Evolutionary conservation across 2,329 filamentous ascomycete genomes (phyloP).

Genomic region (Chrysoporthe puriensis): DNA sequence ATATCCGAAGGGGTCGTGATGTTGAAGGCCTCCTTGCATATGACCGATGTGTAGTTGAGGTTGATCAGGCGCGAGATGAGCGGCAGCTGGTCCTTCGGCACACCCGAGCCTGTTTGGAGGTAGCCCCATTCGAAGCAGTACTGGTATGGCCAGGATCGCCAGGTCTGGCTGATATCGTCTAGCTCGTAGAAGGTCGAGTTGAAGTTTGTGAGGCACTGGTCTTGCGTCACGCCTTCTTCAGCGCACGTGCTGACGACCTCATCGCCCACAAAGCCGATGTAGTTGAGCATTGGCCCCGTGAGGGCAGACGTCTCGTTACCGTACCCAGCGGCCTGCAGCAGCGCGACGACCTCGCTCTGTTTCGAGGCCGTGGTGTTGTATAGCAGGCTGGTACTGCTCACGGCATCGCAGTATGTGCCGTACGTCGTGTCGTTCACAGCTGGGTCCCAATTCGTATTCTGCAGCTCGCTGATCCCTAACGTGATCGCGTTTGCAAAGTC

Average conservation of each 20-base stretch:
- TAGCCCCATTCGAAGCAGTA: constrained; percentile 74
- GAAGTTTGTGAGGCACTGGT: constrained; percentile 44
- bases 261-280: constrained; percentile 49
- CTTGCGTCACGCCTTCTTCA: constrained; percentile 35
- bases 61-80: constrained; percentile 73
- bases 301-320: constrained; percentile 42
- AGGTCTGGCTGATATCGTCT: constrained; percentile 44
- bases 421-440: constrained; percentile 45
- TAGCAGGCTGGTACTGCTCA: constrained; percentile 47
- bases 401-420: constrained; percentile 51
- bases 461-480: constrained; percentile 47
- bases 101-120: constrained; percentile 72
- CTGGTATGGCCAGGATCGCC: constrained; percentile 56
- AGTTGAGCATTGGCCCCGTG: constrained; percentile 53
- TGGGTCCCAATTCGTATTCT: constrained; percentile 59
- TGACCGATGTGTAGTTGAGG: constrained; percentile 61
- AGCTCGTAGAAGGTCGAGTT: constrained; percentile 40
- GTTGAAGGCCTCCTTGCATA: constrained; percentile 72
- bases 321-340: constrained; percentile 49
- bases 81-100: constrained; percentile 65
- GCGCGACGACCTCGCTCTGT: constrained; percentile 40
- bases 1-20: constrained; percentile 66
- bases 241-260: constrained; percentile 35
- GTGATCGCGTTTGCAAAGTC: constrained; percentile 53
- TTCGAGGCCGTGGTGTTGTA: constrained; percentile 47